phyloP scores from a whole-genome alignment of 148 eudicot species.

The Vaccinium myrtillus region DNA sequence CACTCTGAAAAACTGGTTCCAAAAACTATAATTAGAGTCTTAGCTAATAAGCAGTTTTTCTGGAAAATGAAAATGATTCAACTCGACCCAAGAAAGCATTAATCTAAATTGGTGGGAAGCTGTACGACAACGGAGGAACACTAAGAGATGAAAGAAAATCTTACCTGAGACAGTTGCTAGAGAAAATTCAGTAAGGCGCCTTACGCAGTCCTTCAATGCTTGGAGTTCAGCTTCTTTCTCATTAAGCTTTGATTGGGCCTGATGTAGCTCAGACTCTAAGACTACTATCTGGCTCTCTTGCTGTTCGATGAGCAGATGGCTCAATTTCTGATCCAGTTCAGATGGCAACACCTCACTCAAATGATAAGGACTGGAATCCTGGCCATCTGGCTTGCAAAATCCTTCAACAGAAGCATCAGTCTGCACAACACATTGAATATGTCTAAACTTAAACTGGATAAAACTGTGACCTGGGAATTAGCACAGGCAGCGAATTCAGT shows the following conservation, averaged over 20 bases:
- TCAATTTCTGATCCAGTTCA: conserved; percentile 52
- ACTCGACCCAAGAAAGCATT: background rate
- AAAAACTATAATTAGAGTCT: background rate
- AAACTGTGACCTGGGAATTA: background rate
- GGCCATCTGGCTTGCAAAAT: conserved; percentile 18
- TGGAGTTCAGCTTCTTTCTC: conserved; percentile 72
- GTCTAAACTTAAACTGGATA: background rate
- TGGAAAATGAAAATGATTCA: background rate
- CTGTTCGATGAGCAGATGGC: conserved; percentile 55
- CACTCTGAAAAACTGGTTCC: background rate
- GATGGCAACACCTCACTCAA: conserved; percentile 47
- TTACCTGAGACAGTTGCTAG: conserved; percentile 47
- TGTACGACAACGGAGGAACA: background rate
- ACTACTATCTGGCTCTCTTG: conserved; percentile 63
- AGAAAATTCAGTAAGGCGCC: conserved; percentile 56
- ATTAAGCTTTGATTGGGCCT: conserved; percentile 52
- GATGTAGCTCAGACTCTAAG: conserved; percentile 53
- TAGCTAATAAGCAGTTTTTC: background rate
- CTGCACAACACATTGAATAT: conserved; percentile 23
- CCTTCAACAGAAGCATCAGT: conserved; percentile 29
- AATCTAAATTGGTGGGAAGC: background rate
- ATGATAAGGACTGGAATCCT: conserved; percentile 23
- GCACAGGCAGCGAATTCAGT: background rate
- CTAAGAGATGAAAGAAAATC: conserved; percentile 6
- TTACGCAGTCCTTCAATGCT: conserved; percentile 68